Evolutionary conservation across 2,329 filamentous ascomycete genomes (phyloP).

Genomic region (Venturia aucupariae): DNA sequence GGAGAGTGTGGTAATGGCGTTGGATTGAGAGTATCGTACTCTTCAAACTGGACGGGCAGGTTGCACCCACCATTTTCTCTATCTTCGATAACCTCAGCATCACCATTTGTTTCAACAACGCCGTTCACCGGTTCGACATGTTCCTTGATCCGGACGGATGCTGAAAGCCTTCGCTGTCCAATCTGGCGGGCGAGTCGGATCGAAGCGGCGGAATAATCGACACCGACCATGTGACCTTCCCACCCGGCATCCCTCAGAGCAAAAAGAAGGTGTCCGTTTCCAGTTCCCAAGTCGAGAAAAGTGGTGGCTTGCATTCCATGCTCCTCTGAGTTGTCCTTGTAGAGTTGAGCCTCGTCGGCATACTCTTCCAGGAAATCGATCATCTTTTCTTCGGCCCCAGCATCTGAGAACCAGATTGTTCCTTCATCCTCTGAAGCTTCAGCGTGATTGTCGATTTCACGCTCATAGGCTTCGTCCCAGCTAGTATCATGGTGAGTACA

Average conservation of each 20-base stretch:
- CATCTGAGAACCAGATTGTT: conserved; percentile 94
- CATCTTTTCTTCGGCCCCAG: conserved; percentile 75
- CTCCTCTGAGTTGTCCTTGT: conserved; percentile 22
- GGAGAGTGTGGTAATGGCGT: conserved; percentile 1
- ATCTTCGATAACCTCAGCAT: conserved; percentile 21
- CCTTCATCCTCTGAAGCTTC: conserved; percentile 69
- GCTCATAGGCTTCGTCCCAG: conserved; percentile 58
- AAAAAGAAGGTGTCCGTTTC: conserved; percentile 88
- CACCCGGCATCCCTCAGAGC: conserved; percentile 63
- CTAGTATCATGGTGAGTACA: conserved; percentile 17
- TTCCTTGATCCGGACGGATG: neutral
- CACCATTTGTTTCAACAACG: conserved; percentile 17
- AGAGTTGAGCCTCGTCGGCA: conserved; percentile 38
- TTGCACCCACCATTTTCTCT: conserved; percentile 14
- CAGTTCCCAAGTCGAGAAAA: conserved; percentile 83
- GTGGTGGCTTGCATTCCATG: conserved; percentile 31
- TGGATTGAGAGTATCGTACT: conserved; percentile 13
- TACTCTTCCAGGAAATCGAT: conserved; percentile 52
- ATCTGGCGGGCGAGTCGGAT: conserved; percentile 65
- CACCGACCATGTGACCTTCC: conserved; percentile 63
- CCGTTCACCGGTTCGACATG: no score
- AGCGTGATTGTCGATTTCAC: conserved; percentile 62
- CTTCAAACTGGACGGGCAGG: conserved; percentile 7
- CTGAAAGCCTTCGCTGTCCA: conserved; percentile 17
- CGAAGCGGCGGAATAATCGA: conserved; percentile 76